phyloP scores from a whole-genome alignment of 129 eudicot genomes.

The Flaveria robusta region DNA sequence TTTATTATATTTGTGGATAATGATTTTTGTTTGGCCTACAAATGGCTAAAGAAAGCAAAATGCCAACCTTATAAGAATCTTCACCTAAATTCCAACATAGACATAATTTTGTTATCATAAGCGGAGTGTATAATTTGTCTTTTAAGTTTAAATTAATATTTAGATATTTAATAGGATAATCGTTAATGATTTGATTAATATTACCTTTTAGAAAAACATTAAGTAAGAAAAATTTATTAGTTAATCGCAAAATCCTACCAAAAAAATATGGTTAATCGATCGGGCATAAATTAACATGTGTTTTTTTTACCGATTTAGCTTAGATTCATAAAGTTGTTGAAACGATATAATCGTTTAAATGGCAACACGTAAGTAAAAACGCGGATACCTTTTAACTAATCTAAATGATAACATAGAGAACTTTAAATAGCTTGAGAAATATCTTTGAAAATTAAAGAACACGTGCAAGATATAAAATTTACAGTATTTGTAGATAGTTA shows the following conservation, averaged over 20 bases:
- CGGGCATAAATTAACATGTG: neutral
- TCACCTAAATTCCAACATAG: conserved; percentile 27
- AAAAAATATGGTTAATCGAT: neutral
- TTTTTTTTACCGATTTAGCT: neutral
- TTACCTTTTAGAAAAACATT: too few species aligned
- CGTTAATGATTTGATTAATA: too few species aligned
- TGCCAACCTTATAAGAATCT: conserved; percentile 32
- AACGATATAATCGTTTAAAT: too few species aligned
- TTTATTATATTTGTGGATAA: neutral
- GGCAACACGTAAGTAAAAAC: too few species aligned
- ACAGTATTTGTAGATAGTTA: neutral
- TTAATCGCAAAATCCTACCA: too few species aligned
- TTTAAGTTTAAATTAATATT: neutral
- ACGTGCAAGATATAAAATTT: neutral
- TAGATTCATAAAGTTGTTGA: neutral
- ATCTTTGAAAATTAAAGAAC: neutral
- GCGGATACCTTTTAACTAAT: neutral
- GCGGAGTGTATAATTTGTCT: neutral
- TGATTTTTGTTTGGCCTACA: neutral
- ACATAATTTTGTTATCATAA: neutral
- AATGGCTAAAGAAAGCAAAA: conserved; percentile 14
- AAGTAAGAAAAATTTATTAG: too few species aligned
- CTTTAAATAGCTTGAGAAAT: neutral
- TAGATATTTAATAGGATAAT: too few species aligned
- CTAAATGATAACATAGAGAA: neutral